Base-by-base conservation (phyloP, 164 flowering plant genomes). In the Piper betle region DNA sequence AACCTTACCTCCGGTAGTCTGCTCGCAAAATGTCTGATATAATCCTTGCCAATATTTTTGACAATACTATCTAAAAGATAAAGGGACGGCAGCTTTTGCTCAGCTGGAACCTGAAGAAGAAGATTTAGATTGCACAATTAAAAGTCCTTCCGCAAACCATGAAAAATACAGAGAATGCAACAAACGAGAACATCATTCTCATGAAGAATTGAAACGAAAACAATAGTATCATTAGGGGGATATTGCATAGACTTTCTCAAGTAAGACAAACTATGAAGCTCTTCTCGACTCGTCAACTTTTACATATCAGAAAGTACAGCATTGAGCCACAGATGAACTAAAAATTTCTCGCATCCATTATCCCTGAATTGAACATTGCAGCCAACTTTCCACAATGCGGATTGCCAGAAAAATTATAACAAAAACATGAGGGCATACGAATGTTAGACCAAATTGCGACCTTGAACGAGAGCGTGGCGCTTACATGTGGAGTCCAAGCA, bases 1-100 rank as follows among this genome's bases (percentile, higher is more conserved):
- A 57, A 62, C 56, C 97, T 77, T 62, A 94, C 99, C 96, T 94
- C 99, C 43, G 95, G 97, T 39, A 94, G 73, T 61, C 74, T 86
- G 50, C 86, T 69, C 52, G 91, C 86, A 72, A 94, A 94, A 76
- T 83, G 71, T 73, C 83, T 91, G 39, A 88, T 84, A 73, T 94
- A 94, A 67, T 94, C 99, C 72, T 88, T 75, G 54, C 95, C 99
- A 67, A 91, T 86, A 74, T 94, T 94, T 79, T 94, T 94, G 55
- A 94, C 99, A 71, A 94, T 94, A 75, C 99, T 94, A 79, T 94
- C 99, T 69, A 94, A 73, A 55, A 94, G 92, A 80, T 94, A 94
- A 10, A 94, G 91, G 16, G 97, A 94, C 33, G 97, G 97, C 60
- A 94, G 74, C 82, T 94, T 94, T 60, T 84, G 96, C 39, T 94